phyloP scores from a whole-genome alignment of 768 basidiomycete species.

The Phylloporus rhodoxanthus region DNA sequence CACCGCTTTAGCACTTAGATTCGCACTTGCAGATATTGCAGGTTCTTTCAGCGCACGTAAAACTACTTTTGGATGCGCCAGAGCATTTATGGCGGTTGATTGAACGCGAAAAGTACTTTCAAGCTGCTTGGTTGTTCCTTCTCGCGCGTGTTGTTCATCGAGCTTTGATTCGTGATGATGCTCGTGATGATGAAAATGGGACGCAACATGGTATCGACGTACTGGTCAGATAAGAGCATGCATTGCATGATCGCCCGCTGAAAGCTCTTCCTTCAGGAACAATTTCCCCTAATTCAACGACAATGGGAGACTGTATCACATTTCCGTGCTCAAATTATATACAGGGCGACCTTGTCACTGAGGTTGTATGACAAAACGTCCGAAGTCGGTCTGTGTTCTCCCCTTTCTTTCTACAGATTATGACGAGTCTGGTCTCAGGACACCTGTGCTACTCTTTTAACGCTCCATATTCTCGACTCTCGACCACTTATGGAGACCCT shows the following conservation, averaged over 20 bases:
- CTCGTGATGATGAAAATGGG: constrained; percentile 61
- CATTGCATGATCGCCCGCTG: background rate
- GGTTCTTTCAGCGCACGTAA: constrained; percentile 79
- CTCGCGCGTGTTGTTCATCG: constrained; percentile 81
- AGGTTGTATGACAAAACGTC: constrained; percentile 51
- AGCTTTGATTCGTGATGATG: constrained; percentile 57
- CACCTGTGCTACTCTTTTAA: constrained; percentile 70
- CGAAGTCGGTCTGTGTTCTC: constrained; percentile 37
- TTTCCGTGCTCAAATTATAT: constrained; percentile 83
- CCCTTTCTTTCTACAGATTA: background rate
- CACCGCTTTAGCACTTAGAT: constrained; percentile 37
- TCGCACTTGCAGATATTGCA: constrained; percentile 64
- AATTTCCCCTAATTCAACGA: constrained; percentile 83
- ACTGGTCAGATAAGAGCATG: constrained; percentile 36
- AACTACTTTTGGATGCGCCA: constrained; percentile 85
- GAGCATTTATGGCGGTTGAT: constrained; percentile 88
- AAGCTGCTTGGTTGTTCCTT: constrained; percentile 85
- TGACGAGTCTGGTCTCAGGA: constrained; percentile 39
- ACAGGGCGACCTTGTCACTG: constrained; percentile 79
- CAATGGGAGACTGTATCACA: constrained; percentile 91
- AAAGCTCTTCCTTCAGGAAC: constrained; percentile 44
- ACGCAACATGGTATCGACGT: constrained; percentile 55
- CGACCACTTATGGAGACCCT: constrained; percentile 71
- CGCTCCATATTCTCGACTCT: constrained; percentile 86
- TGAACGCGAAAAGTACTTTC: constrained; percentile 70